Base-by-base conservation (phyloP, 2,329 filamentous ascomycete genomes). In the Stagonosporopsis tanaceti region DNA sequence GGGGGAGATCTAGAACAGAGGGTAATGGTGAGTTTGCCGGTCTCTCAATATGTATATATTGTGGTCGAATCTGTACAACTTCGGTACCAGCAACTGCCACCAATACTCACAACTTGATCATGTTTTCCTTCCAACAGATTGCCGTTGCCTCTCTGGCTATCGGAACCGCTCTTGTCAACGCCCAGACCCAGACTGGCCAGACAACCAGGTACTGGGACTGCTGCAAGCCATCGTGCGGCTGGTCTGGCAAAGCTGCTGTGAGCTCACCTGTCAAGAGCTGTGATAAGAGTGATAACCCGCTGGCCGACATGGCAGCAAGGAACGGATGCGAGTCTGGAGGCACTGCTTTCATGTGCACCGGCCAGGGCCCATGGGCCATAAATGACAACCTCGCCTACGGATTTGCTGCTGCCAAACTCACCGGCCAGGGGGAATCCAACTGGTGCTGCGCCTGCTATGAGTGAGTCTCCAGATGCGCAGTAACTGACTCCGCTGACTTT, bases 381-480 rank as follows among this genome's bases (percentile, higher is more conserved):
- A 82, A 80, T 62, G 81, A 85, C 41, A 76, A 75, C 9, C 66
- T 87, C n/a, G 80, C 86, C 4, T 90, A 89, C 66, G 87, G 87
- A 3, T 90, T 87, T 67, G 85, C 87, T 3, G 87, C 87, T 6
- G 87, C 87, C 4, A 80, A 80, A 45, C 79, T 89, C 55, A 70
- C 78, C 1, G 86, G 70, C 7, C 54, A 85, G 22, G 82, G 73
- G 2, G 87, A 89, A 73, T 74, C 76, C 0, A 79, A 75, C 11
- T 88, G 85, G 84, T 90, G 88, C 78, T 90, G 88, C 69, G 82
- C 82, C 52, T 89, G 87, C 71, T 89, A 88, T 66, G 80, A 85
- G 78, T 76, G 50, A 48, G 70, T 64, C 20, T 1, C 14, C 37
- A 6, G 6, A 8, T 6, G 2, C 4, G 15, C n/a, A 24, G 15